Evolutionary conservation across 1,139 yeast species (phyloP), one percentile per base, ranked within the genome.

Genomic region (Taphrina communis): DNA sequence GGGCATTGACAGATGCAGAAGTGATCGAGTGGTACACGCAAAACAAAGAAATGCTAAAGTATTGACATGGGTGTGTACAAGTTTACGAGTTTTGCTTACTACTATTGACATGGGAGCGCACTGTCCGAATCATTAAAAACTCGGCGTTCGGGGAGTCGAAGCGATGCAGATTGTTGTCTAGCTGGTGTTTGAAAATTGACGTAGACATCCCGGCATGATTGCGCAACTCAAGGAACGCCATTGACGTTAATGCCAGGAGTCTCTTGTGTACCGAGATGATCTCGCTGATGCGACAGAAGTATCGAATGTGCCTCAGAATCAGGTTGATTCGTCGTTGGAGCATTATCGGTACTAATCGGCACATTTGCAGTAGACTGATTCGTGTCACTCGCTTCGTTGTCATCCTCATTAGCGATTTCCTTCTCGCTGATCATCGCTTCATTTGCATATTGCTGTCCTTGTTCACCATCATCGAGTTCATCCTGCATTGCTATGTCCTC

Each of bases 1-100:
- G 44, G 56, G 61, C 60, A n/a, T 39, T 63, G 61, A 36, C 44
- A 9, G 67, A 63, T 55, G 46, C 61, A 8, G 67, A 63, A 55
- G 67, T 63, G n/a, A 50, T 63, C 12, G 61, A 53, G 35, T 63
- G 67, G 67, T 63, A 53, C 36, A 38, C 59, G 46, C 53, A 53
- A 21, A 63, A 63, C 48, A 53, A 63, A 44, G 55, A 63, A 21
- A 41, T 63, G 48, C 55, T 63, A 31, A 63, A 44, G 21, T 63
- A 63, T 46, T 58, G 51, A 57, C 19, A 25, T 25, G 31, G 31
- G 4, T 25, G 31, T 25, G 31, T 25, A 25, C 31, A 25, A 25
- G 31, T 25, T 25, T 25, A 25, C 31, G 31, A 25, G 31, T 25
- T 25, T 25, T 25, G 31, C 31, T 25, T 25, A 25, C 31, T 25